Base-by-base conservation (phyloP, 1,139 yeast species). In the Yamadazyma diospyri region DNA sequence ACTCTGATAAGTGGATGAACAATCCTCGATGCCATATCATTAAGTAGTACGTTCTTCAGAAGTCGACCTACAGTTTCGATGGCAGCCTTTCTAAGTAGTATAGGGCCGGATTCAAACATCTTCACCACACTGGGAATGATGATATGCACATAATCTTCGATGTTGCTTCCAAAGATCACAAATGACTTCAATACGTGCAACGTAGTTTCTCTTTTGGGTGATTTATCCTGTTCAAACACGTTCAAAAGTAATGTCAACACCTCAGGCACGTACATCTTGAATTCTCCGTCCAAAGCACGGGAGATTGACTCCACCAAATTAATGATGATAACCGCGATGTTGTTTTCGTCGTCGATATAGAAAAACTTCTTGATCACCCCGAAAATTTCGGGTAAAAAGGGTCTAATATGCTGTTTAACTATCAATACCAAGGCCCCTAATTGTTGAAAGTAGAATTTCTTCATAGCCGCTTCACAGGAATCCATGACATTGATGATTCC, bases 401-500 rank as follows among this genome's bases (percentile, higher is more conserved):
- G 89, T 25, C 97, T 68, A 17, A 92, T 85, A 52, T 92, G 96
- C 49, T 87, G 94, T 45, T 85, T 87, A 13, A 89, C 97, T 43
- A 88, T 86, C 25, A 76, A 63, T 7, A 89, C 81, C 41, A 94
- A 65, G 2, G 82, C 81, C 9, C 94, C 81, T 36, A 94, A 62
- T 48, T 92, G 97, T 47, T 88, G 92, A 59, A 94, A 88, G 51
- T 89, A 86, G 41, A 89, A 84, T 48, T 87, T 95, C 15, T 87
- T 69, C 78, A 87, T 78, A 0, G 86, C 76, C 2, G 82, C 79
- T 12, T 92, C 85, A 52, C 95, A 87, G 1, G 81, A 70, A 38
- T 81, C 80, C 89, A 94, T 87, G 3, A 89, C 97, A 30, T 73
- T 73, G 23, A 87, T 69, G 41, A 92, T 78, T 0, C 95, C 96